phyloP scores from a whole-genome alignment of 2,329 filamentous ascomycete species.

The Podosphaera aphanis region DNA sequence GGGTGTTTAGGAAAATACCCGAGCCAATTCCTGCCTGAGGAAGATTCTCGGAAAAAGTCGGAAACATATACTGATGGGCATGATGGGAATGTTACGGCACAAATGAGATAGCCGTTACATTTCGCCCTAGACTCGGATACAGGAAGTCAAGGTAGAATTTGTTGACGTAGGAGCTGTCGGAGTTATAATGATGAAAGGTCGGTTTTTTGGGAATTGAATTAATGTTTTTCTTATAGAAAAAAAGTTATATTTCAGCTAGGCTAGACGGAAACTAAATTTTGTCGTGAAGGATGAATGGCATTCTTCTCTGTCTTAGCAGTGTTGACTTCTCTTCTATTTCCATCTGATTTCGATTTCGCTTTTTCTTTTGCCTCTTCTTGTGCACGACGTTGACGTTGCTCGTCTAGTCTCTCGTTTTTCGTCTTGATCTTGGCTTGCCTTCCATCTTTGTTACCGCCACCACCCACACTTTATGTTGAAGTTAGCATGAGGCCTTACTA shows the following conservation, averaged over 20 bases:
- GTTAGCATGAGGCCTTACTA: background rate
- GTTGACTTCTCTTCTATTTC: constrained; percentile 7
- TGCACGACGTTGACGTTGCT: constrained; percentile 17
- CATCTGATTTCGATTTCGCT: constrained; percentile 5
- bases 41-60: background rate
- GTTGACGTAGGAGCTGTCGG: background rate
- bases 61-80: background rate
- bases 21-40: constrained; percentile 5
- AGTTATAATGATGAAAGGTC: background rate
- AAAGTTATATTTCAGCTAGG: background rate
- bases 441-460: constrained; percentile 52
- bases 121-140: background rate
- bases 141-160: background rate
- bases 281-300: constrained; percentile 2
- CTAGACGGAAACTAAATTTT: background rate
- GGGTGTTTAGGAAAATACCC: background rate
- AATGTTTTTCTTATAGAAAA: background rate
- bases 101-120: background rate
- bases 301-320: background rate
- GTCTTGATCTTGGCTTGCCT: constrained; percentile 54
- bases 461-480: constrained; percentile 39
- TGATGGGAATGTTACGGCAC: background rate
- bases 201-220: background rate
- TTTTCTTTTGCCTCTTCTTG: constrained; percentile 12
- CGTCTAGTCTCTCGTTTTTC: constrained; percentile 72